Evolutionary conservation across 2,329 filamentous ascomycete genomes (phyloP).

Genomic region (Aspergillus aculeatus): DNA sequence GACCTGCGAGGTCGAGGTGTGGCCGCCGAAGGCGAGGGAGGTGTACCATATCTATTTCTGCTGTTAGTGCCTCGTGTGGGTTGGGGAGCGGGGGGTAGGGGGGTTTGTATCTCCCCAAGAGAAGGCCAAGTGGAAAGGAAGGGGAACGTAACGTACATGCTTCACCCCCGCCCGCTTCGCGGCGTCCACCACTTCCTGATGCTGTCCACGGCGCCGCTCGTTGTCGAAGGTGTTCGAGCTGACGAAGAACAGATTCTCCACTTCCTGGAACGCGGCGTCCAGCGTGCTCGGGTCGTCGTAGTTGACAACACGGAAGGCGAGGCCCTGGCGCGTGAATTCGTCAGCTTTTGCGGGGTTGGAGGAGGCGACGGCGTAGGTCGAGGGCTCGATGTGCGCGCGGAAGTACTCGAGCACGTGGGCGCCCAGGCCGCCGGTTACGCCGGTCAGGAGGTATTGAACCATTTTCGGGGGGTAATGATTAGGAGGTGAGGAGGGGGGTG

Average conservation of each 20-base stretch:
- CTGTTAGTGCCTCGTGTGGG: not conserved
- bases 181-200: slow-evolving; percentile 53
- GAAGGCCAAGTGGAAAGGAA: too few relatives aligned
- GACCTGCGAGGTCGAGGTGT: slow-evolving; percentile 40
- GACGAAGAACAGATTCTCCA: slow-evolving; percentile 58
- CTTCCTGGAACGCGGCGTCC: slow-evolving; percentile 49
- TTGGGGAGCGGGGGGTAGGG: not conserved
- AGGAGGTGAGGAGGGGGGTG: not conserved
- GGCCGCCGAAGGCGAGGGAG: slow-evolving; percentile 57
- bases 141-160: slow-evolving; percentile 30
- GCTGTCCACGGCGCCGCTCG: slow-evolving; percentile 48
- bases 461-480: slow-evolving; percentile 6
- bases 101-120: not conserved
- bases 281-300: slow-evolving; percentile 52
- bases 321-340: slow-evolving; percentile 43
- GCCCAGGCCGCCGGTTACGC: slow-evolving; percentile 40
- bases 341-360: slow-evolving; percentile 45
- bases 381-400: slow-evolving; percentile 36
- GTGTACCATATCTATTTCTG: slow-evolving; percentile 53
- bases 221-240: slow-evolving; percentile 54
- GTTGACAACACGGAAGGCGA: slow-evolving; percentile 52
- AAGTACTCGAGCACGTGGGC: slow-evolving; percentile 35
- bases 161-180: slow-evolving; percentile 53
- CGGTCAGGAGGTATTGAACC: slow-evolving; percentile 37
- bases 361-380: slow-evolving; percentile 52